Conservation (phyloP, 2,329 filamentous ascomycete genomes). For the Thielaviopsis musarum region DNA sequence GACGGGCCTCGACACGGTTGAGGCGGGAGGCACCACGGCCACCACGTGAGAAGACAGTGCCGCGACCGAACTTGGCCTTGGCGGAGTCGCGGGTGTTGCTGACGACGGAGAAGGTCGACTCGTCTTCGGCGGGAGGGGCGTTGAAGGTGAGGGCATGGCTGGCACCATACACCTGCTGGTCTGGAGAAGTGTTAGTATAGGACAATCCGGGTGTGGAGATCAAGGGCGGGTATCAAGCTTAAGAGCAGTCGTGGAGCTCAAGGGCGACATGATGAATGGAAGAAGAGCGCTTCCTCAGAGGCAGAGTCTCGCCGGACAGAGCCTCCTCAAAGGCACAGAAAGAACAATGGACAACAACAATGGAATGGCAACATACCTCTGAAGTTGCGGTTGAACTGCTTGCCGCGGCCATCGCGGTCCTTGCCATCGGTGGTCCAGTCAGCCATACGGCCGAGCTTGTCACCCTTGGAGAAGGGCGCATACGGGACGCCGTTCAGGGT, state of each 20-base stretch:
- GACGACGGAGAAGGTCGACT: constrained; percentile 94
- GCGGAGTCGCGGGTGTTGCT: constrained; percentile 80
- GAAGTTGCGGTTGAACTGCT: constrained; percentile 85
- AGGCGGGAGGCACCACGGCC: constrained; percentile 63
- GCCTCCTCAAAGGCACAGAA: no score
- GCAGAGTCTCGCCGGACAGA: no score
- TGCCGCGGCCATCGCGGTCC: constrained; percentile 55
- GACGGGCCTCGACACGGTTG: constrained; percentile 46
- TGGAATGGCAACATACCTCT: constrained; percentile 44
- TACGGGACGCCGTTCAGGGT: constrained; percentile 91
- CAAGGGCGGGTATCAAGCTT: background rate
- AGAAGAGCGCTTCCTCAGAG: no score
- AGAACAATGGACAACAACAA: background rate
- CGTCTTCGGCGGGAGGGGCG: constrained; percentile 82
- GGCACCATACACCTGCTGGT: constrained; percentile 93
- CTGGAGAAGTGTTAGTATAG: constrained; percentile 28
- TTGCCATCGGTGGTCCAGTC: constrained; percentile 94
- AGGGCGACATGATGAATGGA: no score
- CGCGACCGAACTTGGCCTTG: constrained; percentile 77
- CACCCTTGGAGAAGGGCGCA: constrained; percentile 94
- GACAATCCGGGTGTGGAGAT: background rate
- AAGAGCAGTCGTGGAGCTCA: no score
- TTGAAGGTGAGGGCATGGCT: constrained; percentile 77
- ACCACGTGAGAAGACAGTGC: constrained; percentile 75
- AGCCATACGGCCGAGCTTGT: constrained; percentile 97